Evolutionary conservation across 345 rosid species (phyloP), one percentile per base, ranked within the genome.

Genomic region (Syzygium aromaticum): DNA sequence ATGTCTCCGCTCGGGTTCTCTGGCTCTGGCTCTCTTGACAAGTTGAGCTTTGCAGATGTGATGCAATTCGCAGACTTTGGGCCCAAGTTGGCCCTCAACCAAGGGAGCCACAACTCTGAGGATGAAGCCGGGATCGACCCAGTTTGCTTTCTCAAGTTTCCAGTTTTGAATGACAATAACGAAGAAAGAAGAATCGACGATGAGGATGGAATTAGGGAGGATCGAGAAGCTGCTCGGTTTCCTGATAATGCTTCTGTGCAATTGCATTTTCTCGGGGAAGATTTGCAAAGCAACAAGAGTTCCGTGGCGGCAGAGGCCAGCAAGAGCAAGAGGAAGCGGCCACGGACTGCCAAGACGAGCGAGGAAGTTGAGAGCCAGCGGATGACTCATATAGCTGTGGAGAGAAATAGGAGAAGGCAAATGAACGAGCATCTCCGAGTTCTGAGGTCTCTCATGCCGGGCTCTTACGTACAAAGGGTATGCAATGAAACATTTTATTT

Each of bases 381-480:
- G 67, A 95, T 95, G 98, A 94, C 97, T 86, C 99, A 96, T 85
- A 98, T 98, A 21, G 98, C 99, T 0, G 98, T 98, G 1, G 99
- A 96, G 87, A 92, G 99, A 85, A 95, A 96, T 87, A 88, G 99
- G 54, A 92, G 99, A 89, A 95, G 95, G 93, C 99, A 96, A 88
- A 98, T 98, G 99, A 98, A 98, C 85, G 99, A 96, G 73, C 97
- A 98, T 93, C 97, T 98, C 84, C 93, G 96, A 40, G 98, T 96
- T 77, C 88, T 98, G 85, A 94, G 98, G 80, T 93, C 99, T 89
- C 97, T 98, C 91, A 98, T 96, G 99, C 99, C 99, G 5, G 94
- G 98, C 52, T 98, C 99, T 21, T 98, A 96, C 89, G 98, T 95
- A 11, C 98, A 98, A 92, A 90, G 98, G 95, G 99, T 96, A 93